phyloP scores from a whole-genome alignment of 441 rosid genomes.

The Syzygium malaccense region DNA sequence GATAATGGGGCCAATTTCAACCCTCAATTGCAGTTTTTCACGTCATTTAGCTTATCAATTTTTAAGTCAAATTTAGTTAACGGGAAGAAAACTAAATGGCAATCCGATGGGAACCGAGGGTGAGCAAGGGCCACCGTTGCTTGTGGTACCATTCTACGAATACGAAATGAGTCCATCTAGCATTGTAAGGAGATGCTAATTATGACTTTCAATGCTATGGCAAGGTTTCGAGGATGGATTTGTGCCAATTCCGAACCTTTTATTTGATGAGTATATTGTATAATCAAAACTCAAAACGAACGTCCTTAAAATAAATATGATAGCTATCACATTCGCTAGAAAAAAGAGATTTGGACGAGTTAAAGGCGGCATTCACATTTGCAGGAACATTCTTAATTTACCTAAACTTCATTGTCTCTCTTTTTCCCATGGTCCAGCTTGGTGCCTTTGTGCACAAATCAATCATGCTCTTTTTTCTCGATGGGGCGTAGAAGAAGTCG shows the following conservation, averaged over 20 bases:
- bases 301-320: fast-evolving
- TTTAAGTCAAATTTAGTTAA: neutral
- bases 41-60: neutral
- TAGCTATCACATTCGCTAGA: fast-evolving
- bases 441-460: neutral
- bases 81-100: neutral
- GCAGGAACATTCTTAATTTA: neutral
- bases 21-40: neutral
- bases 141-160: neutral
- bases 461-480: neutral
- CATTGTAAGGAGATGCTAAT: neutral
- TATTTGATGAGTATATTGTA: neutral
- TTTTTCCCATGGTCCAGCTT: neutral
- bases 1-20: neutral
- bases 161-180: neutral
- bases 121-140: neutral
- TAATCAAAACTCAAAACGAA: neutral
- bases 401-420: neutral
- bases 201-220: neutral
- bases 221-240: neutral
- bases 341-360: neutral
- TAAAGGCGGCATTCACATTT: neutral
- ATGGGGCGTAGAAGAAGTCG: neutral
- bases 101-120: neutral
- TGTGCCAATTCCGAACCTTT: neutral